A percentile compares a stretch with the other conserved stretches of the same genome.
Conservation (phyloP, 129 eudicot genomes). For the Cynara cardunculus region DNA sequence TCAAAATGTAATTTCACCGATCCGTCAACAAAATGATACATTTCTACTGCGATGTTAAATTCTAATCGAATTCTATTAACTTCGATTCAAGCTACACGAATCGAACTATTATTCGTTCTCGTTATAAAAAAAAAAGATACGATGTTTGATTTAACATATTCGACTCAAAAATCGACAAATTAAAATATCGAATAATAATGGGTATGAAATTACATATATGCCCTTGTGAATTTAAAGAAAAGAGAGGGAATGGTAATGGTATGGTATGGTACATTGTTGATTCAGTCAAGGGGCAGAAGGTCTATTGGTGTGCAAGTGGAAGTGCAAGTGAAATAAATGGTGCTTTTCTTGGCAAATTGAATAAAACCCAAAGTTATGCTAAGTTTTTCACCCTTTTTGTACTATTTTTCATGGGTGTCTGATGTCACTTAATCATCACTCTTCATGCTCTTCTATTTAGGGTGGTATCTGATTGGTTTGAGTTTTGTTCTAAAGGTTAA, state of each 20-base stretch:
- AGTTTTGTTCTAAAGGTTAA: too few relatives aligned
- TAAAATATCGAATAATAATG: background rate
- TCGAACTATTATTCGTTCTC: background rate
- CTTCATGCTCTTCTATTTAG: background rate
- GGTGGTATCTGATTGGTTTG: too few relatives aligned
- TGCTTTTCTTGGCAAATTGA: constrained; percentile 11
- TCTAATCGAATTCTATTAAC: background rate
- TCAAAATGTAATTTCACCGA: background rate
- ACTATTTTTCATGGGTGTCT: background rate
- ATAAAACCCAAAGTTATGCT: constrained; percentile 2
- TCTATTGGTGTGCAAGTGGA: background rate
- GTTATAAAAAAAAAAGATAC: too few relatives aligned
- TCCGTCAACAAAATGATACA: background rate
- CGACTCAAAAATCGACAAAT: background rate
- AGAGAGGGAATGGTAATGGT: background rate
- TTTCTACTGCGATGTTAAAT: background rate
- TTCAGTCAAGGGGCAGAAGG: background rate
- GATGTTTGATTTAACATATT: too few relatives aligned
- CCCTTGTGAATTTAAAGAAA: background rate
- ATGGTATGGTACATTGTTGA: constrained; percentile 2
- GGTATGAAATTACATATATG: background rate
- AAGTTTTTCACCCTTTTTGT: background rate
- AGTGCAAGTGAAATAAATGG: constrained; percentile 4
- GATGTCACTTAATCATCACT: background rate
- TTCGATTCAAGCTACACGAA: background rate